phyloP scores from a whole-genome alignment of 2,329 filamentous ascomycete genomes.

The Lasiodiplodia gonubiensis region DNA sequence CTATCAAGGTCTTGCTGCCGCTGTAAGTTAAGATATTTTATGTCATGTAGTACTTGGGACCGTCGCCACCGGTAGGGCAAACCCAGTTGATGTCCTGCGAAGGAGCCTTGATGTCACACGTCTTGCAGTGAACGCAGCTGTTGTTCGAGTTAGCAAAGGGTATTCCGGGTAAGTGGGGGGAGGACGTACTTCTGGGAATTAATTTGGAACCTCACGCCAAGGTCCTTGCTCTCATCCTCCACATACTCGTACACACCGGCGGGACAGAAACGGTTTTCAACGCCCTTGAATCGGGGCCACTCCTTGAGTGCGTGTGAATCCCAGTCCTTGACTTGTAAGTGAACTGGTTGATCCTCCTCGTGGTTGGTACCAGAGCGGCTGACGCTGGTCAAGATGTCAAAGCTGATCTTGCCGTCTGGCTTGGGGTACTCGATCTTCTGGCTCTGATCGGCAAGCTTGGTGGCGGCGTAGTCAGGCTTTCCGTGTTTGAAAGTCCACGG shows the following conservation, averaged over 20 bases:
- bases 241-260: conserved; percentile 98
- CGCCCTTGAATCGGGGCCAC: conserved; percentile 85
- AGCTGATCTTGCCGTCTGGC: conserved; percentile 91
- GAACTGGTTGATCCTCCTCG: conserved; percentile 97
- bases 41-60: conserved; percentile 70
- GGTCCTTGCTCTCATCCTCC: conserved; percentile 83
- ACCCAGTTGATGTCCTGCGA: conserved; percentile 93
- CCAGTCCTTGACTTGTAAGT: conserved; percentile 95
- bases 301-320: conserved; percentile 83
- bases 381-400: conserved; percentile 95
- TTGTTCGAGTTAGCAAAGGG: conserved; percentile 32
- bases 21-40: conserved; percentile 30
- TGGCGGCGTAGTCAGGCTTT: conserved; percentile 75
- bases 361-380: conserved; percentile 96
- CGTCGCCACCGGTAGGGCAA: conserved; percentile 88
- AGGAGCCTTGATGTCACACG: conserved; percentile 97
- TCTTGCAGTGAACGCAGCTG: conserved; percentile 99
- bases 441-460: conserved; percentile 78
- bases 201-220: conserved; percentile 95
- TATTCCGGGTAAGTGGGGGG: conserved; percentile 38
- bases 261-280: conserved; percentile 97
- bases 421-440: conserved; percentile 95
- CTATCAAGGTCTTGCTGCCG: not conserved
- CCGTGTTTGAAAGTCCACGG: conserved; percentile 95
- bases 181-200: conserved; percentile 90